phyloP scores from a whole-genome alignment of 495 filamentous ascomycete species.

The Penicillium lividum region DNA sequence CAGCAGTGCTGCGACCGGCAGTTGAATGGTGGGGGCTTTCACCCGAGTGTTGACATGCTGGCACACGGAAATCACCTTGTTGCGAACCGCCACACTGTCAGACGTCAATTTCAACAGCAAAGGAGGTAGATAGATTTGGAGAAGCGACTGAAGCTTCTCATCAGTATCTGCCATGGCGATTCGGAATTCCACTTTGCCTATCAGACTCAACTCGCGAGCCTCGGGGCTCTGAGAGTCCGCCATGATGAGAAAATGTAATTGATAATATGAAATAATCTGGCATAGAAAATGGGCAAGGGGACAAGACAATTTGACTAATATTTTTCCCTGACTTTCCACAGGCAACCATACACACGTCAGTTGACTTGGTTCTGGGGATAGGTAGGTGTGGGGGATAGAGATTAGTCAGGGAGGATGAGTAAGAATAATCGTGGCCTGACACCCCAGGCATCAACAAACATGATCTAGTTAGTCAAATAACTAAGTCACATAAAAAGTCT shows the following conservation, averaged over 20 bases:
- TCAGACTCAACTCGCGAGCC: conserved; percentile 76
- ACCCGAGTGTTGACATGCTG: conserved; percentile 79
- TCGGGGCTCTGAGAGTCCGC: conserved; percentile 54
- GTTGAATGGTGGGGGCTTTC: conserved; percentile 66
- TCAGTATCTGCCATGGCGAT: conserved; percentile 88
- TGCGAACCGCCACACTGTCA: conserved; percentile 75
- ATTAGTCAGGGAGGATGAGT: conserved; percentile 8
- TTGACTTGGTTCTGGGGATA: not conserved
- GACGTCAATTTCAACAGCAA: conserved; percentile 83
- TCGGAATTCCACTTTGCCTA: conserved; percentile 87
- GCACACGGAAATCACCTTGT: conserved; percentile 74
- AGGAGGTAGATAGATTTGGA: conserved; percentile 78
- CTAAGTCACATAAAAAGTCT: too few relatives aligned
- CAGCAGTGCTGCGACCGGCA: conserved; percentile 80
- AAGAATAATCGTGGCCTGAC: not conserved
- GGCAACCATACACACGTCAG: conserved; percentile 12
- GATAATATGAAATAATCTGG: conserved; percentile 1
- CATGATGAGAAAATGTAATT: conserved; percentile 27
- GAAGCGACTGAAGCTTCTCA: conserved; percentile 70
- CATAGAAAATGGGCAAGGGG: conserved; percentile 9
- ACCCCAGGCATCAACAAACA: not conserved
- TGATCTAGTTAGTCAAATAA: too few relatives aligned
- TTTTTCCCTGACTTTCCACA: conserved; percentile 4
- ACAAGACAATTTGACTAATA: not conserved
- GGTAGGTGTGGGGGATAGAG: not conserved